Base-by-base conservation (phyloP, 2,329 filamentous ascomycete genomes). In the Ophiocordyceps sinensis region DNA sequence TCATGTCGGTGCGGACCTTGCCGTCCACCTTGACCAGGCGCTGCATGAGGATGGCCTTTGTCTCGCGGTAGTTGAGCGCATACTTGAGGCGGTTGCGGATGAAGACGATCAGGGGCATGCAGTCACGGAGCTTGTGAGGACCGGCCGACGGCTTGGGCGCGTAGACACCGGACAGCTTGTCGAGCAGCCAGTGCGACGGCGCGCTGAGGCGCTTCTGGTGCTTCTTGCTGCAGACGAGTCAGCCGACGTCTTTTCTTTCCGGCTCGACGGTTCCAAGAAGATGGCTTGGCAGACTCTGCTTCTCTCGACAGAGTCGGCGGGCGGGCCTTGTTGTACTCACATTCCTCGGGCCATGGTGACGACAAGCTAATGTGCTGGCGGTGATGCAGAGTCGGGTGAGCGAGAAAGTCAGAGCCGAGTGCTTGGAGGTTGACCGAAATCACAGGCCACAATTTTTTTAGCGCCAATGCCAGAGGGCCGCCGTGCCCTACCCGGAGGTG, bases 151-250 rank as follows among this genome's bases (percentile, higher is more conserved):
- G 74, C 61, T 65, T 65, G 59, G 79, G 79, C 57, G 77, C 80
- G 64, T 84, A 89, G 71, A 77, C 75, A 66, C 91, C 91, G 70
- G 87, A 94, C 66, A 98, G 79, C 74, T 98, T 98, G 85, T 98
- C 91, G 69, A 98, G 78, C 67, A 98, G 85, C 91, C 91, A 98
- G 83, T 96, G 91, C 68, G 85, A 93, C 66, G 91, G 91, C 67
- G 91, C 91, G 73, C 85, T 91, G 67, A 96, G 79, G 78, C 91
- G 88, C 88, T 98, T 96, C 74, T 96, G 89, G 75, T 98, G 91
- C 84, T 95, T 95, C 80, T 91, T 93, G 72, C 83, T 88, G 63
- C 62, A 53, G 36, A 8, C 32, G 32, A 15, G 32, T 35, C 15
- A 35, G 32, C n/a, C 13, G 17, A 5, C 17, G 13, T 35, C n/a